A percentile compares a stretch with the other conserved stretches of the same genome.
Evolutionary conservation across 2,329 filamentous ascomycete genomes (phyloP).

Genomic region (Aspergillus brunneoviolaceus): DNA sequence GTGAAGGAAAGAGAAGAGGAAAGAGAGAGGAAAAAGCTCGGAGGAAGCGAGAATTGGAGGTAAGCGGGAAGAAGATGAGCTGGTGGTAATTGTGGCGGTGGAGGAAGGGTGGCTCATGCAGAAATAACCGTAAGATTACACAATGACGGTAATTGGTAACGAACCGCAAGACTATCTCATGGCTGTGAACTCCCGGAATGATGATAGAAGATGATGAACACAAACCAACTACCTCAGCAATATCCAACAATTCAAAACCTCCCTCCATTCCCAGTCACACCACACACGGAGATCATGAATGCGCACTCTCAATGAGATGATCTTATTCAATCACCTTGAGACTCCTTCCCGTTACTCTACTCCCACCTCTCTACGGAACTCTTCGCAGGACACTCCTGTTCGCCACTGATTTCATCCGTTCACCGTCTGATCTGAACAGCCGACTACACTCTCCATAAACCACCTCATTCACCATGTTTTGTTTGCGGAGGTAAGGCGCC

Average conservation of each 20-base stretch:
- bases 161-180: too few species aligned
- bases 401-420: not conserved
- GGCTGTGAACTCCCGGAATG: not conserved
- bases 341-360: not conserved
- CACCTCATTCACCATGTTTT: constrained; percentile 55
- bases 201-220: not conserved
- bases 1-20: constrained; percentile 17
- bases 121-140: not conserved
- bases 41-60: constrained; percentile 4
- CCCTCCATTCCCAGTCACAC: not conserved
- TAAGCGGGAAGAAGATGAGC: constrained; percentile 20
- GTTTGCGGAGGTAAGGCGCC: constrained; percentile 59
- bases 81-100: constrained; percentile 6
- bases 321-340: not conserved
- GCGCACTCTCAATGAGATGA: not conserved
- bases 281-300: not conserved
- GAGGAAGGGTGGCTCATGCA: constrained; percentile 18
- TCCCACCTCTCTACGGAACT: not conserved
- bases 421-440: not conserved
- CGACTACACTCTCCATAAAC: constrained; percentile 6
- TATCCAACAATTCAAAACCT: not conserved
- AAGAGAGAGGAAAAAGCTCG: constrained; percentile 20
- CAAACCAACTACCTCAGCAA: not conserved
- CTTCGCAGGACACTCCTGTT: not conserved
- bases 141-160: not conserved